A percentile compares a stretch with the other conserved stretches of the same genome.
Conservation (phyloP, 257 asterid species). For the Solanum peruvianum region DNA sequence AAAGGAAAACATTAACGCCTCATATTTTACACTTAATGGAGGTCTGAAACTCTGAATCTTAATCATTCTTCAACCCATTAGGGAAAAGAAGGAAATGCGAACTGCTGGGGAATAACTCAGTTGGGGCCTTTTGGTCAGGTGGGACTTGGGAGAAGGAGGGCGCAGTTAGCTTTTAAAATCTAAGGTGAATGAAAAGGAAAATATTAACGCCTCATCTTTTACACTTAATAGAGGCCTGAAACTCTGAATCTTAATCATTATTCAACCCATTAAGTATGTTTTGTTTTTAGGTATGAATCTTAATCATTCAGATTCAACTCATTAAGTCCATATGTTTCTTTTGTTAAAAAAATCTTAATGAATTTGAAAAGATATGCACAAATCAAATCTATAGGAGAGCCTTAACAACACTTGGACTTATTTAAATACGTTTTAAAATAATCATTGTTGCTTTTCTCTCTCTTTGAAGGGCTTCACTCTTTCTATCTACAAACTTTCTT, state of each 20-base stretch:
- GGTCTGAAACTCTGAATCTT: background rate
- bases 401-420: background rate
- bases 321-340: background rate
- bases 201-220: background rate
- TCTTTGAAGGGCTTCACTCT: background rate
- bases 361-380: background rate
- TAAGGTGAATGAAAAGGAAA: background rate
- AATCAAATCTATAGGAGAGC: background rate
- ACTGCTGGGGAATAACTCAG: background rate
- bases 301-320: background rate
- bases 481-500: background rate
- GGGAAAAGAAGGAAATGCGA: background rate
- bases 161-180: background rate
- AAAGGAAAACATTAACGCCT: background rate
- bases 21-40: background rate
- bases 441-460: background rate
- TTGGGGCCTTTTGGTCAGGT: background rate
- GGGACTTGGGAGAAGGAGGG: background rate
- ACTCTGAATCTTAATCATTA: background rate
- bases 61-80: background rate
- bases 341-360: background rate
- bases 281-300: background rate
- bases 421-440: background rate
- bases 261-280: background rate
- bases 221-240: background rate